Evolutionary conservation across 2,329 filamentous ascomycete species (phyloP), one percentile per base, ranked within the genome.

Genomic region (Capronia americana): DNA sequence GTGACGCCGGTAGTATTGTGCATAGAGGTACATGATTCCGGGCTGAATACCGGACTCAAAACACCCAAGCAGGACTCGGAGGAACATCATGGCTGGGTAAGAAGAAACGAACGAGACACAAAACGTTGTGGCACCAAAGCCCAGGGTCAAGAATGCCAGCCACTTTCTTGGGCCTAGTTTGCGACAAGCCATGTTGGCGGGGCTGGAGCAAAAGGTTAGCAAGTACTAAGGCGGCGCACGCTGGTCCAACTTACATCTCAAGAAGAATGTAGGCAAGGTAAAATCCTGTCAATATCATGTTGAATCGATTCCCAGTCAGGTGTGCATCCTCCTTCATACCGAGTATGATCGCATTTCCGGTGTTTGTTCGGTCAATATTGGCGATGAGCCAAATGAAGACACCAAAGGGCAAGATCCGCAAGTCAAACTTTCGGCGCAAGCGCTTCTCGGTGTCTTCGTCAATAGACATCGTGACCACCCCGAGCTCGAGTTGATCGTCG

Each of bases 311-410:
- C 50, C 76, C 75, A 4, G 69, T 66, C 0, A 86, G 76, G 10
- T 79, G 50, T 76, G 79, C 60, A 91, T 73, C 71, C 5, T 90
- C 10, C 81, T 73, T 30, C 82, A 93, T 80, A 48, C 84, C 83
- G 67, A 91, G 91, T 44, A 90, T 83, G 50, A 84, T 85, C 23
- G 90, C 91, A 78, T 93, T 93, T 76, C 88, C 88, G 72, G 93
- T 91, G 75, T 93, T 93, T 75, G 92, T 89, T 56, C 70, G 66
- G 70, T 66, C 72, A 63, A 61, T 69, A 67, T 93, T 93, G 71
- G 88, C 20, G 3, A 60, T 2, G 3, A 60, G 57, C n/a, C 23
- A 60, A 23, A 80, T 63, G 32, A 77, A 64, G n/a, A 79, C 74
- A 12, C 79, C 71, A 38, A 79, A 75, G 0, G 78, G 78, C 44